Conservation (phyloP, 2,329 filamentous ascomycete genomes). For the Talaromyces sp. region DNA sequence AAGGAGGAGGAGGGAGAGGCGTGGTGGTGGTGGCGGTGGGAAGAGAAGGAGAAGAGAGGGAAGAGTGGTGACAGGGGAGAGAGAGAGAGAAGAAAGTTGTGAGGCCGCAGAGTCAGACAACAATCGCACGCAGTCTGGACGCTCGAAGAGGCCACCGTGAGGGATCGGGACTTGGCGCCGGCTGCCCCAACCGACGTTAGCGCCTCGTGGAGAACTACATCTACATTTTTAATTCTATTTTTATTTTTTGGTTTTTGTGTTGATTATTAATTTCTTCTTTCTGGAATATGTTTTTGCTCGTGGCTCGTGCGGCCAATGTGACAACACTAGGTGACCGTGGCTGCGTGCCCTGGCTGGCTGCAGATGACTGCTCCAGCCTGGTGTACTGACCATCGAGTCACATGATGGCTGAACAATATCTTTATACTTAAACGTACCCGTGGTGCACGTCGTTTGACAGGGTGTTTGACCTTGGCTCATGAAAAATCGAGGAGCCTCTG, state of each 20-base stretch:
- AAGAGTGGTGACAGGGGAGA: not conserved
- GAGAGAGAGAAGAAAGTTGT: not conserved
- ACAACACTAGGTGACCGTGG: not conserved
- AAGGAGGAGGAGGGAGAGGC: not conserved
- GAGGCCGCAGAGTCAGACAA: not conserved
- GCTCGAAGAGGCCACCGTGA: constrained; percentile 4
- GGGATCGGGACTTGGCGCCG: constrained; percentile 3
- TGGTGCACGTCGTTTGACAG: not conserved
- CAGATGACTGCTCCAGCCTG: not conserved
- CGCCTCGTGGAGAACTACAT: not conserved
- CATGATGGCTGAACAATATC: not conserved
- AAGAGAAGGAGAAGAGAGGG: not conserved
- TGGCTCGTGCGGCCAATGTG: not conserved
- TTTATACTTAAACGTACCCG: not conserved
- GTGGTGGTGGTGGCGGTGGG: not conserved
- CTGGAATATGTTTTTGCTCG: not conserved
- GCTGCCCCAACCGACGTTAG: not conserved
- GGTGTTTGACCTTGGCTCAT: not conserved
- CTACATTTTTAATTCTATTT: not conserved
- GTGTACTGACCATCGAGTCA: not conserved
- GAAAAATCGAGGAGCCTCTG: not conserved
- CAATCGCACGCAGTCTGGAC: not conserved
- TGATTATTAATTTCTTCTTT: not conserved
- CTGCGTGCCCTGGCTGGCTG: not conserved
- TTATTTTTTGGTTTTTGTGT: too few relatives aligned